Evolutionary conservation across 129 eudicot genomes (phyloP), one percentile per base, ranked within the genome.

Genomic region (Deinandra increscens): DNA sequence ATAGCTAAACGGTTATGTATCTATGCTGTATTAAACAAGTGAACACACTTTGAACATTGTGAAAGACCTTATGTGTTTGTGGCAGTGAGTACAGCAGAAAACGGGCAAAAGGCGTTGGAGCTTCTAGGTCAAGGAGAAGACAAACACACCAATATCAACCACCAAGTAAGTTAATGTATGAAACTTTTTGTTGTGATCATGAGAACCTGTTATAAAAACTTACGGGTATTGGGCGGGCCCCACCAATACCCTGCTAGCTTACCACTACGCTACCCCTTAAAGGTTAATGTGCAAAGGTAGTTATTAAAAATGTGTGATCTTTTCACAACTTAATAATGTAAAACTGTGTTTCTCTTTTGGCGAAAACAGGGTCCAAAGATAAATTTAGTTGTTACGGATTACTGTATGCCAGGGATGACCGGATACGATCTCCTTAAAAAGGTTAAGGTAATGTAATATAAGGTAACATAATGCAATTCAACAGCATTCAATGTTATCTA

Each of bases 321-420:
- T 50, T 45, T 42, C 54, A 31, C 37, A 46, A 54, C 45, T 73
- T 34, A 26, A 53, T 64, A 15, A 54, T 7, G 8, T 18, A 66
- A 41, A 66, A 42, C 2, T 43, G 6, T 23, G 17, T 68, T 75
- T 58, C 64, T 13, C 53, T 58, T 64, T 34, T 51, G 43, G 54
- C 37, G 41, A 44, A 71, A 66, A 49, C 85, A 84, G 88, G 85
- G 48, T 23, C 66, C 73, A 8, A 81, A 84, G 78, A 84, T 90
- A 49, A 81, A 66, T 51, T 63, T 90, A 71, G 85, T 90, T n/a
- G 85, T 90, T 64, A 87, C 97, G 31, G 91, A 87, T 66, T 84
- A 84, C 67, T 82, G 87, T 78, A 87, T 87, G 95, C 90, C 95
- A 6, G 95, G 83, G 64, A 90, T 90, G 95, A 90, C 91, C 31